These are phyloP conservation scores for Aeminium ludgeri DNA, from an alignment of 495 filamentous ascomycete species.

Conservation along the genomic window DNA sequence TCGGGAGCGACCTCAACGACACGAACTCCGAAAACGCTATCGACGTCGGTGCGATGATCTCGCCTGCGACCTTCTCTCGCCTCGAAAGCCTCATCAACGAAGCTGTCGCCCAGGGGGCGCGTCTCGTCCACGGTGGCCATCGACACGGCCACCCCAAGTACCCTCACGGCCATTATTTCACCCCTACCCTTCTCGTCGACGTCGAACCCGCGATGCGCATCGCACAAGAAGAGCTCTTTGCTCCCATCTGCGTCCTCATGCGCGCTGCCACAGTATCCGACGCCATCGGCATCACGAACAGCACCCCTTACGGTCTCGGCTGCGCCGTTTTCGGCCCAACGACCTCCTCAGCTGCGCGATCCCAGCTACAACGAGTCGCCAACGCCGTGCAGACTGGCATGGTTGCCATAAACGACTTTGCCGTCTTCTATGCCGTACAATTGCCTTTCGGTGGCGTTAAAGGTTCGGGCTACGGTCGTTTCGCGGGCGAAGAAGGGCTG, in stretches of 20 bases:
- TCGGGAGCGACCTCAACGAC: conserved; percentile 47
- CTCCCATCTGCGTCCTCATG: conserved; percentile 74
- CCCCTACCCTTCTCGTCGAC: conserved; percentile 73
- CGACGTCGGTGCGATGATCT: conserved; percentile 86
- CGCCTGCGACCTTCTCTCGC: conserved; percentile 47
- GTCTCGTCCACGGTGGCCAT: conserved; percentile 67
- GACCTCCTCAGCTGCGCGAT: conserved; percentile 25
- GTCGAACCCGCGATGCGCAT: conserved; percentile 50
- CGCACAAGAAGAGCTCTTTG: conserved; percentile 82
- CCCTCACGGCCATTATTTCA: conserved; percentile 75
- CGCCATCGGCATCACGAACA: conserved; percentile 22
- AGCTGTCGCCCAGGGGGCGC: conserved; percentile 60
- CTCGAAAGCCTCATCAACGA: conserved; percentile 45
- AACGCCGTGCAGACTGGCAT: conserved; percentile 63
- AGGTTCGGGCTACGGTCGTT: conserved; percentile 82
- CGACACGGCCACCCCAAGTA: conserved; percentile 49
- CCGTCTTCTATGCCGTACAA: conserved; percentile 75
- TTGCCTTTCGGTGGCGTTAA: conserved; percentile 80
- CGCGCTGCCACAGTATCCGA: conserved; percentile 38
- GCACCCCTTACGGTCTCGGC: conserved; percentile 24
- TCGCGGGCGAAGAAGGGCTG: conserved; percentile 81
- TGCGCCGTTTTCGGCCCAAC: conserved; percentile 49
- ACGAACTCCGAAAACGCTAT: conserved; percentile 31
- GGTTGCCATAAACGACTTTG: conserved; percentile 91
- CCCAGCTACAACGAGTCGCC: conserved; percentile 42